Evolutionary conservation across 305 asterid genomes (phyloP), one percentile per base, ranked within the genome.

Genomic region (Lippia alba): DNA sequence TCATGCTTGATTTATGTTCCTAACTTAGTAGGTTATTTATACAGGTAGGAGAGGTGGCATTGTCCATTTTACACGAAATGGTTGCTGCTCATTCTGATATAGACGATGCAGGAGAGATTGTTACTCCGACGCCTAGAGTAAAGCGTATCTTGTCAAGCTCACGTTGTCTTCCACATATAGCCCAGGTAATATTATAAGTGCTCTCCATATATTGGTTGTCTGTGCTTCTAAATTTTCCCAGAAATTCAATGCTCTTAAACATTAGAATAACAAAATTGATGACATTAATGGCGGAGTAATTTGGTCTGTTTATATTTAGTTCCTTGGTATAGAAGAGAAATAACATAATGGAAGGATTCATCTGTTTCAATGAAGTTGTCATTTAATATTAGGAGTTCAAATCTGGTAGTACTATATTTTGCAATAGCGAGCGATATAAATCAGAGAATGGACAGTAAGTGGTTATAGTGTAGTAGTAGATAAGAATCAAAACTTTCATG

Each of bases 41-140:
- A 58, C 85, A 94, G 99, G 99, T 88, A 60, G 97, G 97, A 62
- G 97, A 94, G 81, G 88, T 86, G 64, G 97, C 99, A 50, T 72
- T 94, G 71, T 87, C 92, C 78, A 89, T 92, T 77, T 86, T 94
- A 71, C 98, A 92, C 87, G 90, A 92, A 87, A 94, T 94, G 98
- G 98, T 92, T 64, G 97, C 90, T 74, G 91, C 98, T 55, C 99
- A 87, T 79, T 94, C 99, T 14, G 99, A 94, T 85, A 86, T 92
- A 32, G 99, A 94, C 85, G 99, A 94, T 75, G 99, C 99, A 78
- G 99, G 99, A 74, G 99, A 94, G 84, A 87, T 92, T 32, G 97
- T 94, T 67, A 94, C 98, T 16, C 99, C 99, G 4, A 94, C 99
- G 4, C 98, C 99, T 59, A 86, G 98, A 79, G 99, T 94, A 55